These are phyloP conservation scores for Boletus reticulatus DNA, from an alignment of 768 basidiomycete genomes.

Conservation along the genomic window DNA sequence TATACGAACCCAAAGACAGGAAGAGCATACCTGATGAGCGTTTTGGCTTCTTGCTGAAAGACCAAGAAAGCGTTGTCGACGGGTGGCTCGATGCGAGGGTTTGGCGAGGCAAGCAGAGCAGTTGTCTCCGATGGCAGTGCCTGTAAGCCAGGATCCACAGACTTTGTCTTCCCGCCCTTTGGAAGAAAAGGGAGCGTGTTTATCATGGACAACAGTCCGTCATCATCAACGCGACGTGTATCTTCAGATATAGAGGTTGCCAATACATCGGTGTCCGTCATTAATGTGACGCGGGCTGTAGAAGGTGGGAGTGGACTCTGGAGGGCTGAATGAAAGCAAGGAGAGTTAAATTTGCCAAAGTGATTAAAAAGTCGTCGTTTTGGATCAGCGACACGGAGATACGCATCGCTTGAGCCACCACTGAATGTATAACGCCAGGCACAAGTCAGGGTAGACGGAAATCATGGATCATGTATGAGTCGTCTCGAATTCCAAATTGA, in stretches of 20 bases:
- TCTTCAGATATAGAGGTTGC: slow-evolving; percentile 33
- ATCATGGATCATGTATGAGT: too few relatives aligned
- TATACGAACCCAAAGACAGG: slow-evolving; percentile 69
- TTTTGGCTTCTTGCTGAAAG: slow-evolving; percentile 22
- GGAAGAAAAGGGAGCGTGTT: background rate
- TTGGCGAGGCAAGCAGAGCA: slow-evolving; percentile 51
- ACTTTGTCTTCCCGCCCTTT: background rate
- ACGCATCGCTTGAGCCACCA: too few relatives aligned
- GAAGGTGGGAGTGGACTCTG: background rate
- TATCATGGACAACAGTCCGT: background rate
- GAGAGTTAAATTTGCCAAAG: too few relatives aligned
- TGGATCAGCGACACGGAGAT: too few relatives aligned
- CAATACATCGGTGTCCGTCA: too few relatives aligned
- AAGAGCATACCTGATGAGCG: slow-evolving; percentile 62
- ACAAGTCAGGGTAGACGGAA: too few relatives aligned
- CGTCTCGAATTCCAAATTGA: too few relatives aligned
- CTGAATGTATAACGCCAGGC: too few relatives aligned
- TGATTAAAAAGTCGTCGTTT: too few relatives aligned
- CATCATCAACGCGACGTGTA: background rate
- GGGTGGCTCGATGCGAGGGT: slow-evolving; percentile 44
- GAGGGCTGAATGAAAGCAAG: background rate
- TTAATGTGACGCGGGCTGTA: too few relatives aligned
- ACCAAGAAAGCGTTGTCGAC: slow-evolving; percentile 30
- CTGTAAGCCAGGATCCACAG: background rate
- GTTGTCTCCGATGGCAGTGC: slow-evolving; percentile 45